Evolutionary conservation across 2,329 filamentous ascomycete species (phyloP).

Genomic region (Fusarium liriodendri): DNA sequence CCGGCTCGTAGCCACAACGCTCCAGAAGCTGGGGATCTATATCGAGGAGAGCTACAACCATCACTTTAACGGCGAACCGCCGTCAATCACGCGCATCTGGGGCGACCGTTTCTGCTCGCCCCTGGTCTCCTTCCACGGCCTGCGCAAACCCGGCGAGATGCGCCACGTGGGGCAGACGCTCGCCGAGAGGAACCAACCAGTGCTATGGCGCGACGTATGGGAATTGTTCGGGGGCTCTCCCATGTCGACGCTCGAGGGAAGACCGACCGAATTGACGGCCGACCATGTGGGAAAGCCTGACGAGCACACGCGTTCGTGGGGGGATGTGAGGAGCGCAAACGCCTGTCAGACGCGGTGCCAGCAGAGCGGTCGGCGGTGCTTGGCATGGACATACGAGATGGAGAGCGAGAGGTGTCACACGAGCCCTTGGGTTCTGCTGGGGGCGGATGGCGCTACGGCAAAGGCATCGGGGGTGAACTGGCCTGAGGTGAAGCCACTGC

Average conservation of each 20-base stretch:
- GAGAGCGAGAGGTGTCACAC: constrained; percentile 54
- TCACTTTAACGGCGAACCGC: constrained; percentile 67
- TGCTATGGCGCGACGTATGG: constrained; percentile 64
- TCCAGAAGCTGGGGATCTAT: constrained; percentile 65
- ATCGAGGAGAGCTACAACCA: constrained; percentile 65
- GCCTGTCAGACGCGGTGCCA: constrained; percentile 58
- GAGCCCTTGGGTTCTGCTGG: constrained; percentile 63
- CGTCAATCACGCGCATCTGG: constrained; percentile 60
- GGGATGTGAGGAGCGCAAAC: constrained; percentile 52
- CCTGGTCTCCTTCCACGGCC: constrained; percentile 65
- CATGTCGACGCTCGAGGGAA: constrained; percentile 51
- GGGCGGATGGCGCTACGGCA: constrained; percentile 42
- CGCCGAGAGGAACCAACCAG: constrained; percentile 50
- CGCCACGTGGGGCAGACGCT: constrained; percentile 56
- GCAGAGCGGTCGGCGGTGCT: constrained; percentile 52
- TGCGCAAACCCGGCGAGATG: constrained; percentile 60
- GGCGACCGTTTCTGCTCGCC: constrained; percentile 64
- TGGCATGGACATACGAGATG: constrained; percentile 64
- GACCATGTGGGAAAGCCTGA: constrained; percentile 65
- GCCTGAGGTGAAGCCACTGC: constrained; percentile 42
- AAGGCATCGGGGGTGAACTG: constrained; percentile 50
- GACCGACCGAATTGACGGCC: constrained; percentile 52
- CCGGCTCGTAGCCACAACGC: constrained; percentile 62
- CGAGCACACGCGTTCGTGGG: constrained; percentile 54
- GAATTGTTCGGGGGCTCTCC: constrained; percentile 58